Percentiles rank a stretch among this genome's conserved stretches.
Evolutionary conservation across 169 alveolate genomes (phyloP).

Genomic region (Eimeria falciformis): DNA sequence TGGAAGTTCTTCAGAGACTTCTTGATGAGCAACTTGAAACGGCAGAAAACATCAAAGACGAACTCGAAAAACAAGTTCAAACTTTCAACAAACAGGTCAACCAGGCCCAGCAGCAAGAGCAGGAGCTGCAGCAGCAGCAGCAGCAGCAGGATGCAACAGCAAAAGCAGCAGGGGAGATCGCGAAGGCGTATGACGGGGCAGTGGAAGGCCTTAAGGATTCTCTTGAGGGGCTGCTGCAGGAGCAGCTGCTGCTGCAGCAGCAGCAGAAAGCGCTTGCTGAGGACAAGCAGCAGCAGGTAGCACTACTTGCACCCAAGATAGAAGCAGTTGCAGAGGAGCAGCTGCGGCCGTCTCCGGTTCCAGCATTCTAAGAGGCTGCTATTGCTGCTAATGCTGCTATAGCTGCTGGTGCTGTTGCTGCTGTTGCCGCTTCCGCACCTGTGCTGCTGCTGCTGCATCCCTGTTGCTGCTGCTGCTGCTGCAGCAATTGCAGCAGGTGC

Average conservation of each 20-base stretch:
- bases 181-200: slow-evolving; percentile 63
- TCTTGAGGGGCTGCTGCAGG: slow-evolving; percentile 48
- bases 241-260: slow-evolving; percentile 27
- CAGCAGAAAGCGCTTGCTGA: neutral
- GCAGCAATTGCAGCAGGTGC: neutral
- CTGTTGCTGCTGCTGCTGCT: neutral
- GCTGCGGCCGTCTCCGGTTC: slow-evolving; percentile 5
- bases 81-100: slow-evolving; percentile 18
- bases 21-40: slow-evolving; percentile 52
- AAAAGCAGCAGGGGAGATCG: slow-evolving; percentile 56
- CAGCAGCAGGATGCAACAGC: slow-evolving; percentile 33
- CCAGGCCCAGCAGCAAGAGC: neutral
- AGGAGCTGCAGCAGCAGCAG: neutral
- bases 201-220: slow-evolving; percentile 46
- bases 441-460: neutral
- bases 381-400: neutral
- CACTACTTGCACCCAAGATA: slow-evolving; percentile 39
- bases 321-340: slow-evolving; percentile 54
- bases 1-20: slow-evolving; percentile 46
- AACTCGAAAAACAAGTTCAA: slow-evolving; percentile 12
- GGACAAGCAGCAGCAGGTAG: slow-evolving; percentile 8
- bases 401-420: neutral
- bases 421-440: neutral
- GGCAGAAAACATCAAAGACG: slow-evolving; percentile 49
- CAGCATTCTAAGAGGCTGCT: slow-evolving; percentile 11